These are phyloP conservation scores for Mychonastes homosphaera DNA, from an alignment of 139 green algal species.

Conservation along the genomic window DNA sequence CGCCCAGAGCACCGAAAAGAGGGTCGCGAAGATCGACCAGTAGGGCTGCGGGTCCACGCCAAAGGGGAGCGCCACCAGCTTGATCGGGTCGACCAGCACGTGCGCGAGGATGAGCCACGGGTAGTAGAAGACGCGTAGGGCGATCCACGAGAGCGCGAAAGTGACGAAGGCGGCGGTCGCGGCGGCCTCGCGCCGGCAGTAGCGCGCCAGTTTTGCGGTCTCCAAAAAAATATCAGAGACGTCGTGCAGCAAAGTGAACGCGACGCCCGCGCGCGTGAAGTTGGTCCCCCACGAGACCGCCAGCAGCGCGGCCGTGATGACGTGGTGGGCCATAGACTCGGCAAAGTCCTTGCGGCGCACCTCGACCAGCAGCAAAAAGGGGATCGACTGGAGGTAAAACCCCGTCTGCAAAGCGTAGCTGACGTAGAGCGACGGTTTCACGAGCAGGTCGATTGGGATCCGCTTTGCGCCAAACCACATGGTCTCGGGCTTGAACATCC, in stretches of 20 bases:
- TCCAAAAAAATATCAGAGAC: conserved; percentile 82
- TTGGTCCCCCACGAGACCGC: conserved; percentile 50
- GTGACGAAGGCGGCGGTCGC: conserved; percentile 28
- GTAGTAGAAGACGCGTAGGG: conserved; percentile 47
- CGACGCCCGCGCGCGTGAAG: conserved; percentile 63
- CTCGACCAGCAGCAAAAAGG: conserved; percentile 35
- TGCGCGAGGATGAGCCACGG: conserved; percentile 44
- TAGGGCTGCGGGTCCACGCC: conserved; percentile 59
- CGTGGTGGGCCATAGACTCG: conserved; percentile 69
- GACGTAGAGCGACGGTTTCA: neutral
- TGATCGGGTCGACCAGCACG: conserved; percentile 22
- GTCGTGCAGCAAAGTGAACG: conserved; percentile 78
- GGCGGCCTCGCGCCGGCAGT: conserved; percentile 29
- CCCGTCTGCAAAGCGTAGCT: neutral
- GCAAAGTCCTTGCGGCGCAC: conserved; percentile 69
- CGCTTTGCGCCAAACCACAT: conserved; percentile 27
- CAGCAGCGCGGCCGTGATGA: conserved; percentile 67
- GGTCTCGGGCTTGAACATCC: conserved; percentile 35
- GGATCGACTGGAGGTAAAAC: neutral
- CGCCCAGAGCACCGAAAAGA: conserved; percentile 64
- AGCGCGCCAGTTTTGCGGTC: conserved; percentile 63
- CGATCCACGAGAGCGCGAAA: conserved; percentile 64
- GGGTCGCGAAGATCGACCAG: conserved; percentile 63
- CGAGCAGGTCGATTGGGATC: neutral
- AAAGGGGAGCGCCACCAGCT: conserved; percentile 25